phyloP scores from a whole-genome alignment of 2,329 filamentous ascomycete genomes.

The Talaromyces sp. region DNA sequence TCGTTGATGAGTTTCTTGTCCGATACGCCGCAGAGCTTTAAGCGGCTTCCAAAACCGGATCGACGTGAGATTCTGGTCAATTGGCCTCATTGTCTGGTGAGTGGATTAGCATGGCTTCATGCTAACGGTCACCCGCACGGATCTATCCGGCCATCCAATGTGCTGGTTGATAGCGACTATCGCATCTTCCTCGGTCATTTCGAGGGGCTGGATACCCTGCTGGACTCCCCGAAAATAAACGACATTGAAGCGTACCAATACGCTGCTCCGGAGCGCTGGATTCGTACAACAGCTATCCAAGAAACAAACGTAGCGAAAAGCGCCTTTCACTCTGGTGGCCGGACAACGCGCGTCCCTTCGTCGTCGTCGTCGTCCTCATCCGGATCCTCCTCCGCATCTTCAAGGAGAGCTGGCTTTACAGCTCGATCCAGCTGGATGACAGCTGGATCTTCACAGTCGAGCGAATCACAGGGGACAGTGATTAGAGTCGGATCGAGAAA shows the following conservation, averaged over 20 bases:
- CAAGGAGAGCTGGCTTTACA: constrained; percentile 8
- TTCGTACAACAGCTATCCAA: constrained; percentile 33
- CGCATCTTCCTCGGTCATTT: constrained; percentile 55
- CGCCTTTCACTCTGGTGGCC: constrained; percentile 38
- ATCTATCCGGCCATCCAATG: constrained; percentile 56
- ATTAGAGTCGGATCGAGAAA: constrained; percentile 29
- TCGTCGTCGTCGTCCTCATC: constrained; percentile 17
- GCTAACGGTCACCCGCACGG: constrained; percentile 51
- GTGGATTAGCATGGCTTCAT: constrained; percentile 54
- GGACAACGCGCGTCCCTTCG: constrained; percentile 28
- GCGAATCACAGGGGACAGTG: constrained; percentile 31
- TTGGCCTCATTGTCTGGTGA: constrained; percentile 49
- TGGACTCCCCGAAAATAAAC: constrained; percentile 48
- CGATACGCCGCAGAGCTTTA: constrained; percentile 40
- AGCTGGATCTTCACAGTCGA: constrained; percentile 25
- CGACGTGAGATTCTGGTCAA: constrained; percentile 40
- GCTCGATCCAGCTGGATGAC: constrained; percentile 18
- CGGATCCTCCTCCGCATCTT: background rate
- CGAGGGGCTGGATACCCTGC: constrained; percentile 51
- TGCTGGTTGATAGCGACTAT: constrained; percentile 53
- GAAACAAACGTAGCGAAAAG: constrained; percentile 28
- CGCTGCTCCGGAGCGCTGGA: constrained; percentile 53
- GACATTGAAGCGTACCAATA: constrained; percentile 57
- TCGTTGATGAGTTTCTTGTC: constrained; percentile 40
- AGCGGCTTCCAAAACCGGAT: constrained; percentile 36